Conservation (phyloP, 164 flowering plant genomes). For the Tinospora cordifolia region DNA sequence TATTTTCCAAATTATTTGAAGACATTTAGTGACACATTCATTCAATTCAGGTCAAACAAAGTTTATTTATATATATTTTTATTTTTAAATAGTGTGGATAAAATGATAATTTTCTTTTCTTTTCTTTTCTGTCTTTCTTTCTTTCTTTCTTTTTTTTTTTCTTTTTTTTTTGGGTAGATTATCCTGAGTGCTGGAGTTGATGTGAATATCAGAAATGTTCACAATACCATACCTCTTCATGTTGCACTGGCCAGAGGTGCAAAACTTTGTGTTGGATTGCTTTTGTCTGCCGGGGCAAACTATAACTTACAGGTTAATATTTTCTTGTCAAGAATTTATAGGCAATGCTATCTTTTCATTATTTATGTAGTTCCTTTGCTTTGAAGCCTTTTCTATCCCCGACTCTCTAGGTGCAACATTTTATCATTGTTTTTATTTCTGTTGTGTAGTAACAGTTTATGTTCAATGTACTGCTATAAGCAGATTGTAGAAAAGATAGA, state of each 20-base stretch:
- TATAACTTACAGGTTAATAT: slow-evolving; percentile 73
- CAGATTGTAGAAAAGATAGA: not conserved
- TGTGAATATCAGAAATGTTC: slow-evolving; percentile 76
- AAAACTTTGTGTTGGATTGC: slow-evolving; percentile 80
- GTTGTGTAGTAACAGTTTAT: not conserved
- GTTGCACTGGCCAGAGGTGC: slow-evolving; percentile 97
- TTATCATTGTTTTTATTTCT: not conserved
- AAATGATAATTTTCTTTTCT: slow-evolving; percentile 15
- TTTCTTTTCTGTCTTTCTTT: too few species aligned
- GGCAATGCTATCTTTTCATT: not conserved
- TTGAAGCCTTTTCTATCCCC: not conserved
- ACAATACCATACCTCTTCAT: slow-evolving; percentile 87
- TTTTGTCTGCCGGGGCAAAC: slow-evolving; percentile 78
- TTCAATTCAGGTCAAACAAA: not conserved
- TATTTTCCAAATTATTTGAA: not conserved
- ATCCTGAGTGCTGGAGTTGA: slow-evolving; percentile 94
- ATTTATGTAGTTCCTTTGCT: not conserved
- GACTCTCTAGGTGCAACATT: not conserved
- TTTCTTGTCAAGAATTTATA: not conserved
- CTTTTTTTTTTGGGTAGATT: too few species aligned
- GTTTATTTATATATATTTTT: not conserved
- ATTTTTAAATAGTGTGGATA: slow-evolving; percentile 2
- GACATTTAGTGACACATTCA: not conserved
- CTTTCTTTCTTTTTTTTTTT: too few species aligned
- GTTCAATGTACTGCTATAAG: not conserved